Conservation (phyloP, 768 basidiomycete species). For the Lactifluus volemus region DNA sequence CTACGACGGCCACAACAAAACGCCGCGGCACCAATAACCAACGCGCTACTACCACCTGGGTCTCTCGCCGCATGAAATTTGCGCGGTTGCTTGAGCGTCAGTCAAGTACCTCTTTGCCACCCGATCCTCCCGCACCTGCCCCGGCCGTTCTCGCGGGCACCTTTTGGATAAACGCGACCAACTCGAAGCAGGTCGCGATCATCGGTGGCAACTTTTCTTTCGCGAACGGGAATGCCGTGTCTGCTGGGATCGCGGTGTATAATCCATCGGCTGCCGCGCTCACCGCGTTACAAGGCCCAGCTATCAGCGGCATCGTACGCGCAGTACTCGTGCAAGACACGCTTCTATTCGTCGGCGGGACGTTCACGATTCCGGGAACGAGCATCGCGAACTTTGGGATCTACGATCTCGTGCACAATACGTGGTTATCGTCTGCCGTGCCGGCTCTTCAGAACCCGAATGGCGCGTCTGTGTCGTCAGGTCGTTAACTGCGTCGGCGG, state of each 20-base stretch:
- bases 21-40: slow-evolving; percentile 33
- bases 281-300: slow-evolving; percentile 47
- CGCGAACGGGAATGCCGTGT: slow-evolving; percentile 30
- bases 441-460: slow-evolving; percentile 52
- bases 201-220: slow-evolving; percentile 89
- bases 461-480: slow-evolving; percentile 53
- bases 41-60: slow-evolving; percentile 37
- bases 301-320: slow-evolving; percentile 68
- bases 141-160: slow-evolving; percentile 79
- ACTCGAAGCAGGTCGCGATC: slow-evolving; percentile 56
- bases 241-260: slow-evolving; percentile 63
- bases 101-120: slow-evolving; percentile 37
- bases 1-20: slow-evolving; percentile 25
- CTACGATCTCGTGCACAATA: slow-evolving; percentile 61
- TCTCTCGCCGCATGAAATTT: slow-evolving; percentile 36
- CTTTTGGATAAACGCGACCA: slow-evolving; percentile 82
- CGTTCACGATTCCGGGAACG: slow-evolving; percentile 57
- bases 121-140: slow-evolving; percentile 46
- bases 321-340: slow-evolving; percentile 66
- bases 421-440: slow-evolving; percentile 52
- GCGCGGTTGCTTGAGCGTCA: slow-evolving; percentile 46
- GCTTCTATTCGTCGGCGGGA: slow-evolving; percentile 73
- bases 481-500: slow-evolving; percentile 54
- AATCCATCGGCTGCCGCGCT: slow-evolving; percentile 43
- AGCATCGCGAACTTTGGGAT: slow-evolving; percentile 62